These are phyloP conservation scores for Epithemia pelagica DNA, from an alignment of 108 stramenopile species.

Conservation along the genomic window DNA sequence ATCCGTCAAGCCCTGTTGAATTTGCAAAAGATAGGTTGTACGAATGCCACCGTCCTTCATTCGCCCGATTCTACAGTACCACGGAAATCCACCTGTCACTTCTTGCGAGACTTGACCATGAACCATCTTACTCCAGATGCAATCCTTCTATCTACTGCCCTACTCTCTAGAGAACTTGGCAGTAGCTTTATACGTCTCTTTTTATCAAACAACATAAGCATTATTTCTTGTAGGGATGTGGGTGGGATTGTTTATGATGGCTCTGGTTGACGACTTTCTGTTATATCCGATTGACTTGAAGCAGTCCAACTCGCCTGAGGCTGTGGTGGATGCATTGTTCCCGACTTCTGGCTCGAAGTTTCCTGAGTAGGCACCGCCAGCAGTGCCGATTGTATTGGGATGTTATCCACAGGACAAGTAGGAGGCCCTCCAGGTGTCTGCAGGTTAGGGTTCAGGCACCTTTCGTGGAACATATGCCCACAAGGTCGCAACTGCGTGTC, in stretches of 20 bases:
- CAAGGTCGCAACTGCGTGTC: constrained; percentile 90
- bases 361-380: constrained; percentile 77
- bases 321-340: background rate
- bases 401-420: constrained; percentile 70
- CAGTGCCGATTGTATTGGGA: constrained; percentile 72
- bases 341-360: background rate
- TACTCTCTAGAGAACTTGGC: too few species aligned
- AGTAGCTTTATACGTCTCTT: background rate
- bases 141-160: too few species aligned
- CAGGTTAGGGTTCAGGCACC: constrained; percentile 79
- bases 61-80: too few species aligned
- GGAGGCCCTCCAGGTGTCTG: constrained; percentile 61
- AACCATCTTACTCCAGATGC: too few species aligned
- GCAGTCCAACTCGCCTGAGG: background rate
- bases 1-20: too few species aligned
- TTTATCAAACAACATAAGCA: background rate
- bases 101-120: too few species aligned
- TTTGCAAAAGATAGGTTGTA: too few species aligned
- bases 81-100: too few species aligned
- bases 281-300: background rate
- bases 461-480: constrained; percentile 86
- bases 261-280: background rate
- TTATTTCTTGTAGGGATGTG: background rate
- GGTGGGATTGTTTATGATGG: background rate
- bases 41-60: too few species aligned